phyloP scores from a whole-genome alignment of 805 yeast genomes.

The Candida berthetii region DNA sequence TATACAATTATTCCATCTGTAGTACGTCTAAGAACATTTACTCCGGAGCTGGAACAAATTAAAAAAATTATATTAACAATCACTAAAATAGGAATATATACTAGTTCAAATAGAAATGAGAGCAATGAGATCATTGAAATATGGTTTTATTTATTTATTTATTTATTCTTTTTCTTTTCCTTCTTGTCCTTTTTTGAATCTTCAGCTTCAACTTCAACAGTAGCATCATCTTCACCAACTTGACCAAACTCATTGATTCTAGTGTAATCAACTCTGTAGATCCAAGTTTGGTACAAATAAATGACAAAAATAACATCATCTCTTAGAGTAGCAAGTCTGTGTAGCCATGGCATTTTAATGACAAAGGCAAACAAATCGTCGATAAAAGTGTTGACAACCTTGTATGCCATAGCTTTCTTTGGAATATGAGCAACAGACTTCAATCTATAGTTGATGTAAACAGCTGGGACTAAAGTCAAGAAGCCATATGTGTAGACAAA shows the following conservation, averaged over 20 bases:
- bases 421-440: constrained; percentile 38
- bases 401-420: constrained; percentile 32
- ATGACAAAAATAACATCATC: constrained; percentile 35
- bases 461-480: constrained; percentile 30
- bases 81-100: too few species aligned
- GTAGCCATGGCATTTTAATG: constrained; percentile 35
- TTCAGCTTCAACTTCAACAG: constrained; percentile 17
- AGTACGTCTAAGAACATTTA: too few species aligned
- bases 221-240: constrained; percentile 22
- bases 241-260: constrained; percentile 33
- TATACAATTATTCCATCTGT: too few species aligned
- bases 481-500: constrained; percentile 36
- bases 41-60: too few species aligned
- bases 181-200: constrained; percentile 5
- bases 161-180: not conserved
- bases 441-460: constrained; percentile 34
- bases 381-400: constrained; percentile 33
- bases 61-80: too few species aligned
- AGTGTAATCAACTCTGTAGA: constrained; percentile 31
- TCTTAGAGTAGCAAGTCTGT: constrained; percentile 32
- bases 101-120: too few species aligned
- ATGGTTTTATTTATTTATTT: too few species aligned
- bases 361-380: constrained; percentile 35
- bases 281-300: constrained; percentile 32
- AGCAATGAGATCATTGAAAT: too few species aligned